Conservation (phyloP, 176 grass and related monocot genomes). For the Guadua angustifolia region DNA sequence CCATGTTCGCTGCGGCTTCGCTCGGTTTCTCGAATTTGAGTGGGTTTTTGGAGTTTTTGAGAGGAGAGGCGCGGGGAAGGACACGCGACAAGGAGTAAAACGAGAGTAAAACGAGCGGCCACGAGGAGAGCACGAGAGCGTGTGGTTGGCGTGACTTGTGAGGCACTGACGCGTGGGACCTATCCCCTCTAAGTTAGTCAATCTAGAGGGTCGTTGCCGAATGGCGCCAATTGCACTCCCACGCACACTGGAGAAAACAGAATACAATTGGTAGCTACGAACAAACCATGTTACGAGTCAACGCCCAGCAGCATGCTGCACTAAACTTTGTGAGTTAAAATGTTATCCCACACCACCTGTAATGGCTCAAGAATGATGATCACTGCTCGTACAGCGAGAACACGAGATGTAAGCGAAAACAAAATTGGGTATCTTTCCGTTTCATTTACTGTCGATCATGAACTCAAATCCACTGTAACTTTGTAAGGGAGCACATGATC, state of each 20-base stretch:
- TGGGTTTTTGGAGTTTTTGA: not conserved
- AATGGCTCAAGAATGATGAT: not conserved
- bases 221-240: too few relatives aligned
- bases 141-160: conserved; percentile 10
- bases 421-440: conserved; percentile 2
- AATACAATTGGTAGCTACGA: not conserved
- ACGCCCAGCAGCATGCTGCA: not conserved
- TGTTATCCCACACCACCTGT: not conserved
- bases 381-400: not conserved
- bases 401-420: not conserved
- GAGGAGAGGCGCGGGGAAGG: not conserved
- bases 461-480: not conserved
- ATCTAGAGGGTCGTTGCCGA: not conserved
- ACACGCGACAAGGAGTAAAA: conserved; percentile 23
- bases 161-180: not conserved
- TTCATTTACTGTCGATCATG: not conserved
- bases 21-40: not conserved
- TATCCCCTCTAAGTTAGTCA: not conserved
- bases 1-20: conserved; percentile 38
- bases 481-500: not conserved
- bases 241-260: not conserved
- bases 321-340: not conserved
- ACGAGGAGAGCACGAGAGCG: conserved; percentile 25
- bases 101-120: conserved; percentile 47
- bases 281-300: not conserved